These are phyloP conservation scores for Collybia mongolica DNA, from an alignment of 768 basidiomycete species.

Conservation along the genomic window DNA sequence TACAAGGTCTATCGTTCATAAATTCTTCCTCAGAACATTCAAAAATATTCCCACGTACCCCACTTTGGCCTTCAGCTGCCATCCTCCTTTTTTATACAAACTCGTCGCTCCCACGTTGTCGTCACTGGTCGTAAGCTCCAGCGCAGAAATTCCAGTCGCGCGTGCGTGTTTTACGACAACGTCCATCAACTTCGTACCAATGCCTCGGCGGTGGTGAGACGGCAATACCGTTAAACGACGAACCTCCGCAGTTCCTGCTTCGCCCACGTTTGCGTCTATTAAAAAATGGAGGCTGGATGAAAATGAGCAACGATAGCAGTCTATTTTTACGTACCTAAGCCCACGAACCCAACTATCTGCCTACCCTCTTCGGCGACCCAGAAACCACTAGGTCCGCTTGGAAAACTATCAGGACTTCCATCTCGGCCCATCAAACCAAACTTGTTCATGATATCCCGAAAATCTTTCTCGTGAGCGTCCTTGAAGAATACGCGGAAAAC, in stretches of 20 bases:
- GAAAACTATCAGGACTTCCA: conserved; percentile 1
- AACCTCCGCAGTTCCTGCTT: conserved; percentile 10
- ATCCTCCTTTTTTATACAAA: conserved; percentile 11
- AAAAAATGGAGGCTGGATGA: background rate
- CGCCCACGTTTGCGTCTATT: background rate
- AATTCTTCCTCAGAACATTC: background rate
- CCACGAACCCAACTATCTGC: conserved; percentile 14
- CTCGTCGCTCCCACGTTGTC: conserved; percentile 9
- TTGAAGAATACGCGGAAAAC: conserved; percentile 5
- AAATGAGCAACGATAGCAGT: too few relatives aligned
- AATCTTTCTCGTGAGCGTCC: conserved; percentile 7
- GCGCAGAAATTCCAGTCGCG: conserved; percentile 3
- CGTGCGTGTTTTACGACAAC: conserved; percentile 10
- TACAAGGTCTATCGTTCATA: too few relatives aligned
- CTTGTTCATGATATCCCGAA: conserved; percentile 6
- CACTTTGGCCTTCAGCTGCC: background rate
- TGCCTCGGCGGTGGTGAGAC: conserved; percentile 7
- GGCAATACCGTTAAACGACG: conserved; percentile 12
- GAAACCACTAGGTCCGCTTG: conserved; percentile 7
- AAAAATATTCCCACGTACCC: conserved; percentile 8
- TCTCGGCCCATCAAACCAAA: conserved; percentile 3
- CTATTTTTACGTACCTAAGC: conserved; percentile 11
- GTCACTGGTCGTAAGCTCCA: conserved; percentile 15
- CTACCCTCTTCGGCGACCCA: conserved; percentile 14
- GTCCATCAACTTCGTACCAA: conserved; percentile 13